Evolutionary conservation across 352 stramenopile genomes (phyloP).

Genomic region (Phytopythium ostracodes): DNA sequence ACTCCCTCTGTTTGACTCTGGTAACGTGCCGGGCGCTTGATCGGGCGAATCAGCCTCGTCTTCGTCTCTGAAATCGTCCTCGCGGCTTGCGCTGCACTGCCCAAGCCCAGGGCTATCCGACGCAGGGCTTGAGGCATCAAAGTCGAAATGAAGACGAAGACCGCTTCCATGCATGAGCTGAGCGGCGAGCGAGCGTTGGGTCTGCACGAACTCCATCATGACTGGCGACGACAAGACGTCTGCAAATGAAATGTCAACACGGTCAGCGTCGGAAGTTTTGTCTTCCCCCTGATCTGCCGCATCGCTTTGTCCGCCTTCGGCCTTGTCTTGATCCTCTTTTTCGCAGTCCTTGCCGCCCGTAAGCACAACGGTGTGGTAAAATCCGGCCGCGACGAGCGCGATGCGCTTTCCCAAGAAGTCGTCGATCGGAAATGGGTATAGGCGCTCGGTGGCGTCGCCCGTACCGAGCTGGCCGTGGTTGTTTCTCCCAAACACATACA

Average conservation of each 20-base stretch:
- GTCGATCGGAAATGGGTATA: conserved; percentile 85
- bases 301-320: not conserved
- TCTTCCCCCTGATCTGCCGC: not conserved
- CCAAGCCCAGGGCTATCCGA: not conserved
- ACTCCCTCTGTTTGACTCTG: not conserved
- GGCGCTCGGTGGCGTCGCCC: conserved; percentile 84
- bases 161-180: not conserved
- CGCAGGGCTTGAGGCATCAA: not conserved
- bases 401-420: conserved; percentile 89
- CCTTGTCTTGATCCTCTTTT: conserved; percentile 21
- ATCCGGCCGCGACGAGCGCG: conserved; percentile 85
- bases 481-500: conserved; percentile 94
- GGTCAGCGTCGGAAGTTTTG: not conserved
- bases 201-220: not conserved
- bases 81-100: not conserved
- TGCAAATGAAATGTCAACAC: not conserved
- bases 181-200: not conserved
- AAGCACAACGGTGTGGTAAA: conserved; percentile 93
- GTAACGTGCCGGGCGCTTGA: not conserved
- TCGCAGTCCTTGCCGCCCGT: conserved; percentile 74
- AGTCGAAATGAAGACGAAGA: not conserved
- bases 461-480: conserved; percentile 93
- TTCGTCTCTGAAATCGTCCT: not conserved
- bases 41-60: not conserved
- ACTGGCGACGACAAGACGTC: not conserved